Evolutionary conservation across 2,329 filamentous ascomycete genomes (phyloP).

Genomic region (Pseudocercospora pini-densiflorae): DNA sequence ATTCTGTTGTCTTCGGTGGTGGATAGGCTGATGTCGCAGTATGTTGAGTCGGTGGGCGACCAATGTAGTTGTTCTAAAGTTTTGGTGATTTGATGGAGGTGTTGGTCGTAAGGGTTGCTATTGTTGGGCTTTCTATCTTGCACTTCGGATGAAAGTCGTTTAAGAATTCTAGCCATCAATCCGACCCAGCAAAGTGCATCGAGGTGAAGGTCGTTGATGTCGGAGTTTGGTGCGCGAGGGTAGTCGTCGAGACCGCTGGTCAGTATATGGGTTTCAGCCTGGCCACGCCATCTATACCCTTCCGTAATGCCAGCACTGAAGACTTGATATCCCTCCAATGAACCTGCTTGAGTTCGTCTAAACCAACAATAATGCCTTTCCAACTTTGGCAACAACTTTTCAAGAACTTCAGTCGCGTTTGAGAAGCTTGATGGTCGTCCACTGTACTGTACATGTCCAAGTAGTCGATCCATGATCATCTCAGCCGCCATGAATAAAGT

Average conservation of each 20-base stretch:
- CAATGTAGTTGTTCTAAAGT: too few species aligned
- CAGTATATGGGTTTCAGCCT: conserved; percentile 82
- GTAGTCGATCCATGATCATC: conserved; percentile 70
- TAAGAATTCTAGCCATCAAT: conserved; percentile 86
- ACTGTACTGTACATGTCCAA: too few species aligned
- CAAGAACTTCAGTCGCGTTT: too few species aligned
- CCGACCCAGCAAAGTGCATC: conserved; percentile 97
- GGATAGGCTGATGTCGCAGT: too few species aligned
- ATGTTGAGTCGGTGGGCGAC: too few species aligned
- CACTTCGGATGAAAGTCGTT: conserved; percentile 76
- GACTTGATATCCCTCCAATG: too few species aligned
- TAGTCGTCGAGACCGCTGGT: conserved; percentile 97
- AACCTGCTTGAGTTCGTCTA: conserved; percentile 68
- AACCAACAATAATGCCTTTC: too few species aligned
- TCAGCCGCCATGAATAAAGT: conserved; percentile 91
- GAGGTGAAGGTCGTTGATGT: conserved; percentile 92
- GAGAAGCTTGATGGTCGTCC: too few species aligned
- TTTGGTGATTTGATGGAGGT: conserved; percentile 67
- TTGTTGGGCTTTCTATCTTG: too few species aligned
- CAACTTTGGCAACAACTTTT: too few species aligned
- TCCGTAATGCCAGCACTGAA: conserved; percentile 62
- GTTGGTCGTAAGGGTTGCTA: conserved; percentile 90
- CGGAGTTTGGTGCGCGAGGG: conserved; percentile 87
- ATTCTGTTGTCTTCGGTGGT: too few species aligned
- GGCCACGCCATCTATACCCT: conserved; percentile 92